phyloP scores from a whole-genome alignment of 2,329 filamentous ascomycete genomes.

The Boeremia exigua region DNA sequence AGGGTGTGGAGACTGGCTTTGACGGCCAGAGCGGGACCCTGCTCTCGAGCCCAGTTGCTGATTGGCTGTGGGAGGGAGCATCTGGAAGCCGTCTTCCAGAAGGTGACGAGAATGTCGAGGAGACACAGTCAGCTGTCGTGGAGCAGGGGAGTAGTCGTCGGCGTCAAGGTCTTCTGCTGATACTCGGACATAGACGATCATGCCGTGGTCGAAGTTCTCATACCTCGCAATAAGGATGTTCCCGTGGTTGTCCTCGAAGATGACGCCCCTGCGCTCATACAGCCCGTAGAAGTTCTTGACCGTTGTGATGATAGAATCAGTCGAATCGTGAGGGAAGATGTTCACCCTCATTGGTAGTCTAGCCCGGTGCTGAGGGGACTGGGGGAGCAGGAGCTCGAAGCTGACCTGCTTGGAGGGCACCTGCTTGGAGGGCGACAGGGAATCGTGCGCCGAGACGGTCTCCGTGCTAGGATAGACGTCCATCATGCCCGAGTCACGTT shows the following conservation, averaged over 20 bases:
- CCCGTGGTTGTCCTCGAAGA: conserved; percentile 89
- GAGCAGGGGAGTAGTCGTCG: conserved; percentile 55
- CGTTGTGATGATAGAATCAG: conserved; percentile 95
- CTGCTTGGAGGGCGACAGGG: conserved; percentile 46
- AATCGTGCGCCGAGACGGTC: conserved; percentile 38
- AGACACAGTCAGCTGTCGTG: conserved; percentile 54
- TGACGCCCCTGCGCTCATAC: conserved; percentile 84
- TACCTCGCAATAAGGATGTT: conserved; percentile 94
- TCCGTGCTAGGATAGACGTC: conserved; percentile 47
- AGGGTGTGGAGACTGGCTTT: conserved; percentile 76
- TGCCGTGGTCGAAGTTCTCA: conserved; percentile 92
- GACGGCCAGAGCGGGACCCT: conserved; percentile 70
- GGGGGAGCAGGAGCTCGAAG: conserved; percentile 76
- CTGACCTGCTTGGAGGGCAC: conserved; percentile 71
- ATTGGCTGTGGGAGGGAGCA: conserved; percentile 65
- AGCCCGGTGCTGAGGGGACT: conserved; percentile 72
- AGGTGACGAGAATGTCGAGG: conserved; percentile 63
- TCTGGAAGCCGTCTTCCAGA: conserved; percentile 68
- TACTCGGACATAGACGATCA: conserved; percentile 91
- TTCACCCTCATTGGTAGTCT: conserved; percentile 85
- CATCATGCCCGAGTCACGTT: conserved; percentile 39
- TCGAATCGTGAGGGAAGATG: conserved; percentile 94
- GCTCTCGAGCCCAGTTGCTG: conserved; percentile 71
- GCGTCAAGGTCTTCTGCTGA: conserved; percentile 64
- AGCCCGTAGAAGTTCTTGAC: conserved; percentile 99